Conservation (phyloP, 108 stramenopile genomes). For the Pseudonitzschia multiseries region DNA sequence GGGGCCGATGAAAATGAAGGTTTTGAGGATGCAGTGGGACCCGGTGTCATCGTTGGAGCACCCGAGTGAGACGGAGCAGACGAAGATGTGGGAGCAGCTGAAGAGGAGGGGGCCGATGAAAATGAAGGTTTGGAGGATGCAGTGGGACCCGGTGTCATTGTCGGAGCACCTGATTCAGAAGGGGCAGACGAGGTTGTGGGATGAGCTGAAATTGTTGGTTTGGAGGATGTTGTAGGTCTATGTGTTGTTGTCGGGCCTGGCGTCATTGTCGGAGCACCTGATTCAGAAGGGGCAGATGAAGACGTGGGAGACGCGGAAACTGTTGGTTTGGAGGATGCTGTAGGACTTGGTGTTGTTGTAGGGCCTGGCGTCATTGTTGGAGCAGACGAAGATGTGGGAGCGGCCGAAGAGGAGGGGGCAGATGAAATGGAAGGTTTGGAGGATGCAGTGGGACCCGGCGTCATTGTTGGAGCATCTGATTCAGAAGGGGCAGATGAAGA, state of each 20-base stretch:
- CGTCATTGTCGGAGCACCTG: not conserved
- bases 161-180: not conserved
- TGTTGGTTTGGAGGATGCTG: not conserved
- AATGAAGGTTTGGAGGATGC: not conserved
- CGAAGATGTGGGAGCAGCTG: not conserved
- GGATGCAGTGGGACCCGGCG: not conserved
- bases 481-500: conserved; percentile 3
- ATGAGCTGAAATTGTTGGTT: not conserved
- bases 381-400: not conserved
- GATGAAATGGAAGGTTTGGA: not conserved
- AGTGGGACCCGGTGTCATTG: not conserved
- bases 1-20: not conserved
- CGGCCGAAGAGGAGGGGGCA: not conserved
- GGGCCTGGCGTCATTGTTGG: not conserved
- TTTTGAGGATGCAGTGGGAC: not conserved
- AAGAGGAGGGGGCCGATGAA: not conserved
- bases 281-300: not conserved
- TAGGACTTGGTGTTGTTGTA: not conserved
- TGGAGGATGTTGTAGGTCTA: not conserved
- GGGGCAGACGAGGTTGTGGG: no score
- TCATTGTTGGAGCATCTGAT: conserved; percentile 1
- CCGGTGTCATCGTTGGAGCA: not conserved
- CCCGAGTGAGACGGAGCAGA: not conserved
- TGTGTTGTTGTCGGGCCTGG: not conserved
- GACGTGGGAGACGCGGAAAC: not conserved